Base-by-base conservation (phyloP, 805 yeast species). In the Hanseniaspora jakobsenii region DNA sequence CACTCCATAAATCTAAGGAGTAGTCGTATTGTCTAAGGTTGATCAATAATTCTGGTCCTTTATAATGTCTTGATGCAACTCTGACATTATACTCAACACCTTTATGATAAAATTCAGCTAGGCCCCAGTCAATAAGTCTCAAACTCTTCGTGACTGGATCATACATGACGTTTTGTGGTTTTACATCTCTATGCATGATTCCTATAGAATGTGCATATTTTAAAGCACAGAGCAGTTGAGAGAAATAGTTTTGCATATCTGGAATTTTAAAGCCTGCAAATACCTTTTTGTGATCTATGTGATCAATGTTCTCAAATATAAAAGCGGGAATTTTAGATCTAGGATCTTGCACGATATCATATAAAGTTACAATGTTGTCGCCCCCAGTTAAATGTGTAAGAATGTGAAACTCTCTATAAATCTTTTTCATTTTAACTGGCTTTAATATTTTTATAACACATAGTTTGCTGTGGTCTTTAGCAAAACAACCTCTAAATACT, bases 181-280 rank as follows among this genome's bases (percentile, higher is more conserved):
- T 85, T 40, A 85, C 95, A 62, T 85, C 95, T 59, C 95, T 70
- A 62, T 85, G 95, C 80, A 85, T 85, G 51, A 87, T 84, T 29
- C 96, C 96, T 79, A 81, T 81, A 5, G 93, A 81, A 65, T 87
- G 96, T 44, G 84, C 79, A 61, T 72, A 86, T 64, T 87, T 93
- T 51, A 87, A 69, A 0, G 95, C 95, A 47, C 68, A 71, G 54
- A 87, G 69, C 51, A 87, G 67, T 63, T 86, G 91, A 51, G 70
- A 77, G 74, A 87, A 83, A 63, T 87, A 87, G 64, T 63, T 84
- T 52, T 84, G 74, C 52, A 86, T 79, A 58, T 87, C 95, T 42
- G 65, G 62, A 53, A 78, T 77, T 17, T 76, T 69, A 55, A 87
- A 79, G 43, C 78, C 76, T 21, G 95, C 94, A 62, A 86, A 87